These are phyloP conservation scores for Adansonia grandidieri DNA, from an alignment of 441 rosid genomes.

Conservation along the genomic window DNA sequence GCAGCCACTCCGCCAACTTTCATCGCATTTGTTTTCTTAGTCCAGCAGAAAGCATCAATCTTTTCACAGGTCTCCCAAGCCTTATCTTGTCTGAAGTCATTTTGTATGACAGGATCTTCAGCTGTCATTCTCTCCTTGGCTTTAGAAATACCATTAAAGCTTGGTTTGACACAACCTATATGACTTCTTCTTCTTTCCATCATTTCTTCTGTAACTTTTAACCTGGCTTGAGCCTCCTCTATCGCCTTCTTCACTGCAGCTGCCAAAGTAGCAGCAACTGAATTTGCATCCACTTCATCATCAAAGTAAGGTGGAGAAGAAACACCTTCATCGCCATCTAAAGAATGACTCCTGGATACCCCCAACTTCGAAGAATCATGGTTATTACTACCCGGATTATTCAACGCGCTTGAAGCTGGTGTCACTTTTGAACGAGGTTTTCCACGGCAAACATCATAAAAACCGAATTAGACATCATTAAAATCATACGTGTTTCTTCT, in stretches of 20 bases:
- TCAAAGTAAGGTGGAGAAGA: slow-evolving; percentile 70
- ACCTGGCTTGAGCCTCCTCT: slow-evolving; percentile 82
- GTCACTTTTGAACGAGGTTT: slow-evolving; percentile 35
- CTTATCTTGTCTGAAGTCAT: slow-evolving; percentile 33
- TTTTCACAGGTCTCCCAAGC: slow-evolving; percentile 32
- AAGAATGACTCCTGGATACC: slow-evolving; percentile 41
- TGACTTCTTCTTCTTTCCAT: slow-evolving; percentile 76
- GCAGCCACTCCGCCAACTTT: slow-evolving; percentile 32
- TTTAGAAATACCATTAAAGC: slow-evolving; percentile 37
- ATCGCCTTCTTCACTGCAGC: slow-evolving; percentile 91
- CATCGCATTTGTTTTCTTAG: slow-evolving; percentile 23
- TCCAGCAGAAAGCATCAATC: slow-evolving; percentile 23
- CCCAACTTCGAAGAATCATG: slow-evolving; percentile 34
- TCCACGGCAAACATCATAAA: slow-evolving; percentile 41
- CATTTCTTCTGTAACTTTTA: slow-evolving; percentile 72
- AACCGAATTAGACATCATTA: slow-evolving; percentile 45
- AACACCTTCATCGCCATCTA: slow-evolving; percentile 43
- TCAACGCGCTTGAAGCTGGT: slow-evolving; percentile 25
- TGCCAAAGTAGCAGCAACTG: slow-evolving; percentile 84
- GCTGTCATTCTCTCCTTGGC: slow-evolving; percentile 39
- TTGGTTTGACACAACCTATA: slow-evolving; percentile 45
- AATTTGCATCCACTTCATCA: slow-evolving; percentile 73
- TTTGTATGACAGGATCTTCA: slow-evolving; percentile 36
- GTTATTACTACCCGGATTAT: slow-evolving; percentile 28
- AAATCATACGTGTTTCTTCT: slow-evolving; percentile 42